Evolutionary conservation across 2,329 filamentous ascomycete species (phyloP).

Genomic region (Sclerotinia minor): DNA sequence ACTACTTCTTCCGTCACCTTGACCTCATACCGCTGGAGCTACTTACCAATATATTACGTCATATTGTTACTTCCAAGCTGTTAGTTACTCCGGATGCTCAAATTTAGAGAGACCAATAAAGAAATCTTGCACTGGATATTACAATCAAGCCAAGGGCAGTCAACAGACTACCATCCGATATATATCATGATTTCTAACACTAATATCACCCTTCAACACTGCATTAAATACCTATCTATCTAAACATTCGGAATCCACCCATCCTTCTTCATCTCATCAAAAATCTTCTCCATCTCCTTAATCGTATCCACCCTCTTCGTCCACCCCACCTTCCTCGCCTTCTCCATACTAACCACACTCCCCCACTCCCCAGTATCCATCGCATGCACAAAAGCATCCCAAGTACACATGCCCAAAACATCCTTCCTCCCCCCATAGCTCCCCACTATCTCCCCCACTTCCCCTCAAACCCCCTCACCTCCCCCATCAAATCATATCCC

Average conservation of each 20-base stretch:
- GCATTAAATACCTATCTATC: too few relatives aligned
- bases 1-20: background rate
- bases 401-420: slow-evolving; percentile 5
- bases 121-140: background rate
- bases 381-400: slow-evolving; percentile 16
- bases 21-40: background rate
- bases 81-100: background rate
- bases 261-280: slow-evolving; percentile 19
- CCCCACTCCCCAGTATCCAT: slow-evolving; percentile 19
- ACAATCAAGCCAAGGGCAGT: background rate
- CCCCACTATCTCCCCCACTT: slow-evolving; percentile 3
- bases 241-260: slow-evolving; percentile 15
- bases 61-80: background rate
- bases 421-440: slow-evolving; percentile 1
- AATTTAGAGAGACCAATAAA: background rate
- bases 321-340: slow-evolving; percentile 19
- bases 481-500: slow-evolving; percentile 11
- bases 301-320: slow-evolving; percentile 11
- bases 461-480: slow-evolving; percentile 2
- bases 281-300: slow-evolving; percentile 18
- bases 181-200: background rate
- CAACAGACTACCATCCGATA: background rate
- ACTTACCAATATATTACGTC: background rate
- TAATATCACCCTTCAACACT: too few relatives aligned
- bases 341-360: slow-evolving; percentile 20